Evolutionary conservation across 257 asterid species (phyloP), one percentile per base, ranked within the genome.

Genomic region (Solanum pennellii): DNA sequence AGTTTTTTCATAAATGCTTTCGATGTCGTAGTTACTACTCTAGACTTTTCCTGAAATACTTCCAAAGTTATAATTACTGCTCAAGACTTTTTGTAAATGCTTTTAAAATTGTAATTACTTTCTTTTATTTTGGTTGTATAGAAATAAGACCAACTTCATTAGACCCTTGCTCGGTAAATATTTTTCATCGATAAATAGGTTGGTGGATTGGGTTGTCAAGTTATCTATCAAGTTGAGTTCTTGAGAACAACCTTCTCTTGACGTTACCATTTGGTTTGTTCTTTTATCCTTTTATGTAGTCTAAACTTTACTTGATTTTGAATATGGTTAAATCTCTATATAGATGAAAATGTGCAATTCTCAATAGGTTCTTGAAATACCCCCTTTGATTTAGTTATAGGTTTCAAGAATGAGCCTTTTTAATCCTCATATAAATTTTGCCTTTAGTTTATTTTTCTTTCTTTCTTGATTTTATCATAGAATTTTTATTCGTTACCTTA

Each of bases 131-230:
- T 80, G 74, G 89, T 25, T 35, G 82, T 80, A n/a, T 62, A 68
- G 83, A 83, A 89, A 87, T 90, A 89, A 90, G 89, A 84, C 88
- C 83, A 88, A 89, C 83, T 88, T 91, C 69, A 88, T 44, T 87
- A 84, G 87, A 83, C 52, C 42, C 25, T 80, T 87, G 71, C 29
- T 59, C 85, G 42, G 9, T 23, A 16, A n/a, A 59, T 59, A 15
- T 33, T 21, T 52, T 82, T 82, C 35, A 33, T 12, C 75, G 31
- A 83, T 39, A 59, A 83, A 83, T 52, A 8, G 33, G 9, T 18
- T 75, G 35, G 35, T 75, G 35, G 35, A 12, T 83, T 59, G 35
- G n/a, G 2, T 33, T 83, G 56, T 52, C 29, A 35, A 59, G 20
- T 23, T 35, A 35, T 25, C 9, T 12, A 25, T 68, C 73, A 31